A percentile compares a stretch with the other conserved stretches of the same genome.
Conservation (phyloP, 345 rosid genomes). For the Lepidium sativum region DNA sequence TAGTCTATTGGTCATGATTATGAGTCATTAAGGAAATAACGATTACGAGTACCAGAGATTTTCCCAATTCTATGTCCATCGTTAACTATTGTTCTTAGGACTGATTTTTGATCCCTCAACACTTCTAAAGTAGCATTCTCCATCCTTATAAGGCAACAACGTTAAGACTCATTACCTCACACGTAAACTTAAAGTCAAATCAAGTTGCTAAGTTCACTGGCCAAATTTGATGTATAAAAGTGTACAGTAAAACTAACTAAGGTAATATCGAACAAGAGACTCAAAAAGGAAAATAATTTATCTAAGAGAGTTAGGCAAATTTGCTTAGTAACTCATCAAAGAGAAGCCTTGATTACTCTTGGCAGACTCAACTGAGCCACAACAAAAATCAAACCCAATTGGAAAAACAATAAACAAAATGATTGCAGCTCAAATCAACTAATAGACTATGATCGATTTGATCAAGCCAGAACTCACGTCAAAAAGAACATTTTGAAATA, state of each 20-base stretch:
- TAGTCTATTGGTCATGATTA: neutral
- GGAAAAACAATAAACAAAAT: neutral
- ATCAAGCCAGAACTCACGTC: neutral
- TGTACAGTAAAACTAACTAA: neutral
- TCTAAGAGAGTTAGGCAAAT: neutral
- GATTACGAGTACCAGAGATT: neutral
- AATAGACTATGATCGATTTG: neutral
- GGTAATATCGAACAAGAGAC: constrained; percentile 2
- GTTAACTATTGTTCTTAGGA: neutral
- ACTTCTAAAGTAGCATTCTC: neutral
- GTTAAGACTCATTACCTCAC: neutral
- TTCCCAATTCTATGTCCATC: neutral
- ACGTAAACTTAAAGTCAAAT: neutral
- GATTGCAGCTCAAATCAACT: neutral
- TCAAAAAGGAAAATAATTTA: neutral
- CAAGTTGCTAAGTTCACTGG: neutral
- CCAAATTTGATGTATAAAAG: neutral
- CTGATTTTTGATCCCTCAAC: neutral
- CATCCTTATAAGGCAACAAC: neutral
- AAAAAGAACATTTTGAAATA: neutral
- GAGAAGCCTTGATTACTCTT: neutral
- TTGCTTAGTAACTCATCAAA: constrained; percentile 1
- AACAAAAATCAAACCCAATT: neutral
- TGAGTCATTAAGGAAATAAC: neutral
- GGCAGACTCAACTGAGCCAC: neutral